phyloP scores from a whole-genome alignment of 1,284 basidiomycete genomes.

The Thelephora terrestris region DNA sequence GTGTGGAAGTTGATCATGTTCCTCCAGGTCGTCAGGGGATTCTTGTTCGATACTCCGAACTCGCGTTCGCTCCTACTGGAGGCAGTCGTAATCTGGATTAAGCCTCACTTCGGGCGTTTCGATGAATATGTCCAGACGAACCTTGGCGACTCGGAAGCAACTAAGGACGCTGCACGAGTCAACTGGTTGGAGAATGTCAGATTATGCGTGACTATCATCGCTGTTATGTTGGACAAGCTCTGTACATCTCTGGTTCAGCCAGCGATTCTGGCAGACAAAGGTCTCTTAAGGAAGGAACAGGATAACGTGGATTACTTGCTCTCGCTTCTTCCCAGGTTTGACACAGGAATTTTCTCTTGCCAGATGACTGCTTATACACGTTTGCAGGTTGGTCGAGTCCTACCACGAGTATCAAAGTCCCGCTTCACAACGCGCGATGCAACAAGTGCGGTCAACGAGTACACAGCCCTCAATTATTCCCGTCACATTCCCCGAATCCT shows the following conservation, averaged over 20 bases:
- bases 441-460: conserved; percentile 52
- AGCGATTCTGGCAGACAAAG: conserved; percentile 48
- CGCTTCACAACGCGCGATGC: conserved; percentile 58
- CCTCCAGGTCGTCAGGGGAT: conserved; percentile 81
- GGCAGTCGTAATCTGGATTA: conserved; percentile 86
- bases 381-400: conserved; percentile 66
- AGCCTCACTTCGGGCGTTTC: conserved; percentile 88
- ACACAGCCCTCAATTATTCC: conserved; percentile 59
- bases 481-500: conserved; percentile 86
- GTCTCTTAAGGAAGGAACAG: conserved; percentile 69
- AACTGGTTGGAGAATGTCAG: conserved; percentile 87
- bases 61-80: conserved; percentile 80
- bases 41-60: conserved; percentile 77
- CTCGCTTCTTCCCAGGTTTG: conserved; percentile 76
- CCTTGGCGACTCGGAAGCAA: conserved; percentile 52
- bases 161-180: conserved; percentile 68
- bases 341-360: conserved; percentile 4
- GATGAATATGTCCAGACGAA: conserved; percentile 66
- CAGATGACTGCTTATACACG: conserved; percentile 11
- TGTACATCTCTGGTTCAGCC: conserved; percentile 74
- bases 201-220: conserved; percentile 75
- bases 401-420: conserved; percentile 76
- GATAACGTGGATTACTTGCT: conserved; percentile 89
- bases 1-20: conserved; percentile 94
- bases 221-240: conserved; percentile 86